Base-by-base conservation (phyloP, 1,284 basidiomycete genomes). In the Malassezia psittaci region DNA sequence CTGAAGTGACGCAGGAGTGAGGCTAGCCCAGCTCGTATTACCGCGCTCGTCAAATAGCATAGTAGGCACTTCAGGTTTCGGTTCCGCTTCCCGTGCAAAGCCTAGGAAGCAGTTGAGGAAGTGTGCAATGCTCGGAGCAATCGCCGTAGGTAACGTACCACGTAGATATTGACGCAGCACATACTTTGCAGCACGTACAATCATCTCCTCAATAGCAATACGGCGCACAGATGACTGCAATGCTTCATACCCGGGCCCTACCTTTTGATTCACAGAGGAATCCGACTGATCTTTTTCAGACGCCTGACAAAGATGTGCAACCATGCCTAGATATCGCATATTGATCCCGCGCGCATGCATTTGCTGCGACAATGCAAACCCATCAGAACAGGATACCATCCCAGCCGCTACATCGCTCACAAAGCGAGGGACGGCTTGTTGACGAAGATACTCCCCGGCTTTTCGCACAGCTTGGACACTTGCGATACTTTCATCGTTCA, bases 81-180 rank as follows among this genome's bases (percentile, higher is more conserved):
- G 79, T 9, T 68, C 63, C 15, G 77, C 47, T 66, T 79, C 77
- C 59, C 76, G 48, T 7, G 66, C 66, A 9, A 75, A 63, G 46
- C 80, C 80, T n/a, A 82, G 65, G 5, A 82, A 75, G 62, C 80
- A 81, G 76, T 82, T 82, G 72, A 81, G 76, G 77, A 81, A 80
- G 75, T 82, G 81, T 13, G 80, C 77, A 52, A 72, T 58, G 56
- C 64, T 65, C 5, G 65, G 57, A 15, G 65, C 54, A 21, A 59
- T 53, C 40, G 66, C 53, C 34, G 59, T 54, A 34, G 59, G 56
- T 21, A 57, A 57, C 32, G 62, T 56, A 36, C 60, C 55, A 24
- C 62, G 58, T 16, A 74, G 48, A 43, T 79, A 70, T 8, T 65
- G 52, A 48, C 79, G 78, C 19, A 82, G 75, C 48, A 79, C 67